Percentiles rank a stretch among this genome's conserved stretches.
Evolutionary conservation across 257 asterid genomes (phyloP).

Genomic region (Solanum lycopersicoides): DNA sequence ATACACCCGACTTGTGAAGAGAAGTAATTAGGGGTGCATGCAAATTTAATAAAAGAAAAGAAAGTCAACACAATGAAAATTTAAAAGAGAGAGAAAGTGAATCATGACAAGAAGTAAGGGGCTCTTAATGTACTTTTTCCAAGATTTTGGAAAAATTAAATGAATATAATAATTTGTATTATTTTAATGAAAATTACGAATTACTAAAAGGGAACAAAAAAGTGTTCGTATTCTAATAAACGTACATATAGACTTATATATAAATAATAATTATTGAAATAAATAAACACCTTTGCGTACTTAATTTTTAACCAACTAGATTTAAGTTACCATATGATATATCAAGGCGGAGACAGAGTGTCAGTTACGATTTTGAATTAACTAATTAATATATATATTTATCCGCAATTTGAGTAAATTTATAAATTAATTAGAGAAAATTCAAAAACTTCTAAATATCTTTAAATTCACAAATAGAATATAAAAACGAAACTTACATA

Average conservation of each 20-base stretch:
- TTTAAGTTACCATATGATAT: neutral
- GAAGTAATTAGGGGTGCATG: neutral
- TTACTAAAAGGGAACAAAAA: neutral
- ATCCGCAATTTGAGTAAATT: too few species aligned
- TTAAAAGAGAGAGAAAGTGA: conserved; percentile 13
- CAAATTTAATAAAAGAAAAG: neutral
- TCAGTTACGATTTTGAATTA: neutral
- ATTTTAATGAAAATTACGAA: neutral
- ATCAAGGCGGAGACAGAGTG: neutral
- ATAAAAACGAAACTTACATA: too few species aligned
- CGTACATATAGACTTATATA: neutral
- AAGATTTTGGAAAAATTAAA: neutral
- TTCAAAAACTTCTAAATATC: too few species aligned
- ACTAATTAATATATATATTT: too few species aligned
- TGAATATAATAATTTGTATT: neutral
- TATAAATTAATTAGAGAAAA: too few species aligned
- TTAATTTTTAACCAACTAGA: neutral
- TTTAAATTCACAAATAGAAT: too few species aligned
- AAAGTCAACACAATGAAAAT: conserved; percentile 25
- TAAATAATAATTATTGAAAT: neutral
- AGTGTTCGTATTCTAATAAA: neutral
- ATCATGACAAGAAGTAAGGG: neutral
- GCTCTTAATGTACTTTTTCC: conserved; percentile 22
- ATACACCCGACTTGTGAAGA: neutral
- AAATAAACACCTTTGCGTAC: neutral